Percentiles rank a stretch among this genome's conserved stretches.
Evolutionary conservation across 345 rosid species (phyloP).

Genomic region (Eucalyptus virginea): DNA sequence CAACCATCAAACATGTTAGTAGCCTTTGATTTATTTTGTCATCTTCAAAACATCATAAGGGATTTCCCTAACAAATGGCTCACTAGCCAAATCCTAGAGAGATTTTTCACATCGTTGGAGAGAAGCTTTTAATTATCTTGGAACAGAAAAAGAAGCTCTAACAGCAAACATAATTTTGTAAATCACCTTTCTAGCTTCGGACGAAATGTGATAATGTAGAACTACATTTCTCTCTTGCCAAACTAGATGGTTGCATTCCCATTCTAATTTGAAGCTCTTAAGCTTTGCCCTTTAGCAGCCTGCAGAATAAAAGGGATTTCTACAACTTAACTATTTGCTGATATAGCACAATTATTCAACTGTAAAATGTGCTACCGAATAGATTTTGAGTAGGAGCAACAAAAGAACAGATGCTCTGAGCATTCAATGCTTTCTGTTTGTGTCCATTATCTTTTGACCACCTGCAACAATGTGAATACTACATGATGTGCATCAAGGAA

Average conservation of each 20-base stretch:
- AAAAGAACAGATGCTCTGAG: background rate
- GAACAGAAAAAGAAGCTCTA: background rate
- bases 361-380: background rate
- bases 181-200: no score
- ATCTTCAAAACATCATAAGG: no score
- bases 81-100: background rate
- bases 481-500: background rate
- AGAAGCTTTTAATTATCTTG: background rate
- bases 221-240: background rate
- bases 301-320: background rate
- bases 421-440: conserved; percentile 15
- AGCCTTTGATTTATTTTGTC: no score
- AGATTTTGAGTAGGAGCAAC: background rate
- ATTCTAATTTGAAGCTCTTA: background rate
- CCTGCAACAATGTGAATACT: no score
- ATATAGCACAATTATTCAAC: background rate
- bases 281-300: background rate
- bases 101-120: background rate
- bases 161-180: background rate
- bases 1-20: no score
- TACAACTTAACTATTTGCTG: background rate
- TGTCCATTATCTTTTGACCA: conserved; percentile 23
- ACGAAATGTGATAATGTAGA: background rate
- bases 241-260: background rate
- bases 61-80: no score